Evolutionary conservation across 2,329 filamentous ascomycete genomes (phyloP), one percentile per base, ranked within the genome.

Genomic region (Mycocentrospora acerina): DNA sequence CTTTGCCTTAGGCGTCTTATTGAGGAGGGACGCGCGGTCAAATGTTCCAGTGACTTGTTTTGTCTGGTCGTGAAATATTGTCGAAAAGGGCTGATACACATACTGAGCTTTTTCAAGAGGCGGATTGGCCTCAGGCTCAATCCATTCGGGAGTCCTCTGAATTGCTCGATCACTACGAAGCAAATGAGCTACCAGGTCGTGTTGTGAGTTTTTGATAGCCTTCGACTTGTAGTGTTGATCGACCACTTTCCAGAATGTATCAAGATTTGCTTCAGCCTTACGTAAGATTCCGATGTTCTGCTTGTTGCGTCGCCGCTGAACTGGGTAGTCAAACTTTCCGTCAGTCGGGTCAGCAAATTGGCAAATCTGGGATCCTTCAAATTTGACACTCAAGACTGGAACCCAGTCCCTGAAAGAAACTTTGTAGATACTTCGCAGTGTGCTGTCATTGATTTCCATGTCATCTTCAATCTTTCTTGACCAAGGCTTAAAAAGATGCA

Each of bases 401-500:
- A 15, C 14, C 46, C 40, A 50, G 15, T 22, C 36, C 16, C 32
- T 24, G 15, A 43, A 45, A 12, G 15, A 24, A 15, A 34, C 16
- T 12, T 32, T 29, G n/a, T 46, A 43, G 8, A 32, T 26, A 5
- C 19, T 32, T 14, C 15, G 25, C 14, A 51, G 18, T 22, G 36
- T 24, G 4, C 25, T 25, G 13, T 43, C 27, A 11, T 42, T 41
- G 12, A 24, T 12, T 3, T 37, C 35, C n/a, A 61, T 32, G 2
- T 53, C 46, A 7, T 34, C 9, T 6, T 72, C 66, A 30, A 74
- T 76, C 0, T 47, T 60, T 22, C 54, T 58, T 3, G 73, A 71
- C 74, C 76, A 78, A 0, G 76, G 75, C 30, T 74, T 71, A 44
- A 71, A 78, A 1, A 70, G 40, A 2, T 74, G 55, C 3, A 80